These are phyloP conservation scores for Nicotiana sylvestris DNA, from an alignment of 257 asterid species.

Conservation along the genomic window DNA sequence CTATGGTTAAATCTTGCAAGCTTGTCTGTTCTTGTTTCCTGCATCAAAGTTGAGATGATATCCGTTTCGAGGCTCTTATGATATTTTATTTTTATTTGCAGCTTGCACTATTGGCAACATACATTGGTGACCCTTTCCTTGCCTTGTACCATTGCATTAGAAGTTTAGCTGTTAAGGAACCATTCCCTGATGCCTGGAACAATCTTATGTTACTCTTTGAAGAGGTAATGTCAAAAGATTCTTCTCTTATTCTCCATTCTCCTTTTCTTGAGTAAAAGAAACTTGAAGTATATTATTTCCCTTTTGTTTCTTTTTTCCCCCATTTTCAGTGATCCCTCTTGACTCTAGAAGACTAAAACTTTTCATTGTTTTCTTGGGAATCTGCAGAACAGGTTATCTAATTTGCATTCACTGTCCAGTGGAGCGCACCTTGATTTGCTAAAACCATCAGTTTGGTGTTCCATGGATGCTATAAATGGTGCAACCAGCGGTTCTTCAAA, in stretches of 20 bases:
- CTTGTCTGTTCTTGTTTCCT: background rate
- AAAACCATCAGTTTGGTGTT: slow-evolving; percentile 48
- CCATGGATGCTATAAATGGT: slow-evolving; percentile 19
- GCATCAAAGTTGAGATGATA: background rate
- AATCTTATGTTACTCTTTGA: slow-evolving; percentile 79
- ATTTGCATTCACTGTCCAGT: slow-evolving; percentile 38
- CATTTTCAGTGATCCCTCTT: background rate
- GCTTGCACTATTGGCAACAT: slow-evolving; percentile 84
- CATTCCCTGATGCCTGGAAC: slow-evolving; percentile 92
- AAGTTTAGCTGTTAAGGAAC: slow-evolving; percentile 86
- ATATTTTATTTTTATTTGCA: slow-evolving; percentile 27
- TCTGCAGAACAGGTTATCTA: slow-evolving; percentile 68
- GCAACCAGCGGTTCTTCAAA: slow-evolving; percentile 29
- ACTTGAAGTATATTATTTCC: slow-evolving; percentile 3
- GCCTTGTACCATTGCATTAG: slow-evolving; percentile 83
- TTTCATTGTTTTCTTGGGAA: slow-evolving; percentile 24
- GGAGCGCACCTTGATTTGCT: slow-evolving; percentile 49
- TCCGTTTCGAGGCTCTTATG: background rate
- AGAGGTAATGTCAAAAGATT: slow-evolving; percentile 42
- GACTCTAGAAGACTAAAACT: slow-evolving; percentile 1
- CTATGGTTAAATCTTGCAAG: background rate
- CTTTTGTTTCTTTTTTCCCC: slow-evolving; percentile 1
- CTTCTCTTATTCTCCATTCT: background rate
- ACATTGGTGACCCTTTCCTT: slow-evolving; percentile 69
- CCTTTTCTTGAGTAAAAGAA: background rate